phyloP scores from a whole-genome alignment of 257 asterid genomes.

The Rubia yunnanensis region DNA sequence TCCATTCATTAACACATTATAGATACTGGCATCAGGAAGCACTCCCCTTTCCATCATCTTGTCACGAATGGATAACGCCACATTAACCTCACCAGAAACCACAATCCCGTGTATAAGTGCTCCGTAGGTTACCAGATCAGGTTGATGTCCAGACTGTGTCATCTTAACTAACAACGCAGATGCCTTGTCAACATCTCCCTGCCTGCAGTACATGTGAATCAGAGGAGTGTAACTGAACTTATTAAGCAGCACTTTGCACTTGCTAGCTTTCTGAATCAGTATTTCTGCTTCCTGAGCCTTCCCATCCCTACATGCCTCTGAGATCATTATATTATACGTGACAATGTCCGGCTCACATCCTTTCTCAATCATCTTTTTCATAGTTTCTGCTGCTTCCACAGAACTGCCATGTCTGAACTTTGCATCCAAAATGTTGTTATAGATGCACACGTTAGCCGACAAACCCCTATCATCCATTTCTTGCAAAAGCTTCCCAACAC shows the following conservation, averaged over 20 bases:
- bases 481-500: slow-evolving; percentile 41
- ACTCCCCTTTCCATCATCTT: slow-evolving; percentile 65
- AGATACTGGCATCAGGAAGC: slow-evolving; percentile 65
- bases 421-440: slow-evolving; percentile 60
- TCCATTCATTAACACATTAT: slow-evolving; percentile 72
- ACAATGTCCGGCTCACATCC: slow-evolving; percentile 54
- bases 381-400: slow-evolving; percentile 38
- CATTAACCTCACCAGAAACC: slow-evolving; percentile 58
- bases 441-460: slow-evolving; percentile 37
- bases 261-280: slow-evolving; percentile 39
- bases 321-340: slow-evolving; percentile 67
- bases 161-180: slow-evolving; percentile 56
- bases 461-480: slow-evolving; percentile 64
- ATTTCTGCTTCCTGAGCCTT: slow-evolving; percentile 63
- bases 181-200: slow-evolving; percentile 62
- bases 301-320: slow-evolving; percentile 53
- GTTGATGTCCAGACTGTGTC: slow-evolving; percentile 58
- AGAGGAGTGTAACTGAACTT: slow-evolving; percentile 73
- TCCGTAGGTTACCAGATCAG: slow-evolving; percentile 68
- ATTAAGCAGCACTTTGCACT: slow-evolving; percentile 42
- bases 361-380: slow-evolving; percentile 42
- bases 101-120: slow-evolving; percentile 76
- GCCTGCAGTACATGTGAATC: slow-evolving; percentile 46
- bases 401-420: slow-evolving; percentile 41
- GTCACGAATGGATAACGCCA: slow-evolving; percentile 57